Conservation (phyloP, 1,284 basidiomycete genomes). For the Leucoagaricus sp. region DNA sequence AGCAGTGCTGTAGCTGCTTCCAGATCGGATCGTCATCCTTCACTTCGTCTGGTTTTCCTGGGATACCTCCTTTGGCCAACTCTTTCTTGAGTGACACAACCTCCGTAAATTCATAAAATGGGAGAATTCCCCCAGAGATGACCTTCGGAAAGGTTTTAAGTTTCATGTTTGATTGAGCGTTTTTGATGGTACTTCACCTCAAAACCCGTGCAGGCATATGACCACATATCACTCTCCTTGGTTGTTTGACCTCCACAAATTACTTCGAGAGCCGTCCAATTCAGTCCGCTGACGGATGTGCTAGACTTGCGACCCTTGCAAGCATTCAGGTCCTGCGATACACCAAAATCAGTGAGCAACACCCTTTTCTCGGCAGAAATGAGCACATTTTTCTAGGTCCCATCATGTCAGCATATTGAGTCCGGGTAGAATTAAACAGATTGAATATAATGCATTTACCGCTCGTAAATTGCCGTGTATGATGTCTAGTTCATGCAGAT, state of each 20-base stretch:
- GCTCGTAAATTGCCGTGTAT: neutral
- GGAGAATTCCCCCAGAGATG: neutral
- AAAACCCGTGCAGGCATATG: neutral
- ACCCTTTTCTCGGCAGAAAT: neutral
- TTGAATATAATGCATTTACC: neutral
- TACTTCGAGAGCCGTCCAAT: neutral
- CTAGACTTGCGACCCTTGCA: neutral
- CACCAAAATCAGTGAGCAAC: neutral
- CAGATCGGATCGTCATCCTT: neutral
- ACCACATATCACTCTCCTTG: neutral
- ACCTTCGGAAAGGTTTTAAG: neutral
- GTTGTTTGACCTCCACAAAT: neutral
- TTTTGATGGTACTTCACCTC: neutral
- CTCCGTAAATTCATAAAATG: neutral
- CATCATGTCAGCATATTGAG: neutral
- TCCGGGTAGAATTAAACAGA: too few relatives aligned
- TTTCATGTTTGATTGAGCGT: neutral
- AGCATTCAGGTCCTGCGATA: neutral
- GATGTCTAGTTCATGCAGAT: neutral
- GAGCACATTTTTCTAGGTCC: neutral
- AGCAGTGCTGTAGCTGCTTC: neutral
- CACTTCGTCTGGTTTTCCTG: neutral
- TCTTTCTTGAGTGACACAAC: neutral
- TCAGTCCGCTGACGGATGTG: neutral
- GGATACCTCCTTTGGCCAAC: neutral